Evolutionary conservation across 2,329 filamentous ascomycete genomes (phyloP), one percentile per base, ranked within the genome.

Genomic region (Cadophora gregata): DNA sequence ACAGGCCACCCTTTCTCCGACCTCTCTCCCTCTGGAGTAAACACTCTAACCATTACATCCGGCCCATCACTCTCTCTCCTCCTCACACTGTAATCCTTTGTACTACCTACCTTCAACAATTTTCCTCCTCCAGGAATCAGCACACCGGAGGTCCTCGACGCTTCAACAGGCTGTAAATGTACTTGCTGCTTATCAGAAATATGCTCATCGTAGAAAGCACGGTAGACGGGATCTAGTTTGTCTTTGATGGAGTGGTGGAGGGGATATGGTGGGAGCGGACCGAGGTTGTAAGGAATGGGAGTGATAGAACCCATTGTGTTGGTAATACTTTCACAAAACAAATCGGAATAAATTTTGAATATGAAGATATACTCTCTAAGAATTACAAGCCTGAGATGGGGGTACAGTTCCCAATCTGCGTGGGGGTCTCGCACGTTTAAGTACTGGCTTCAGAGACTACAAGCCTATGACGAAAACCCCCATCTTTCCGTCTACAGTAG

Each of bases 1-100:
- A 83, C 80, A 1, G 85, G 85, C 85, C 85, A 88, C 29, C 86
- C 85, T 0, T 69, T 71, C 0, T 71, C 75, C 0, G 84, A 84
- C 12, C 66, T 77, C 5, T 77, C 68, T 0, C 82, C 82, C 5
- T 75, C 72, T 0, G 86, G 85, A 1, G 81, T 85, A 69, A 87
- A 88, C 38, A 78, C 81, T 19, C 85, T 80, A 16, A 86, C 72
- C 1, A 69, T 70, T n/a, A 87, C 62, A 67, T 82, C 77, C 0
- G 82, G 82, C 0, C 84, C 85, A n/a, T 78, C 76, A 19, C 74
- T 73, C 66, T 80, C 82, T 58, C 80, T 81, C 10, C 70, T 67
- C 31, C 59, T 48, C 27, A 76, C 69, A 7, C 19, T 48, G 27
- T 73, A 60, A 59, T 76, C 73, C 38, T 71, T 53, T 10, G 63